Conservation (phyloP, 1,139 yeast species). For the Petasospora rhodanensis region DNA sequence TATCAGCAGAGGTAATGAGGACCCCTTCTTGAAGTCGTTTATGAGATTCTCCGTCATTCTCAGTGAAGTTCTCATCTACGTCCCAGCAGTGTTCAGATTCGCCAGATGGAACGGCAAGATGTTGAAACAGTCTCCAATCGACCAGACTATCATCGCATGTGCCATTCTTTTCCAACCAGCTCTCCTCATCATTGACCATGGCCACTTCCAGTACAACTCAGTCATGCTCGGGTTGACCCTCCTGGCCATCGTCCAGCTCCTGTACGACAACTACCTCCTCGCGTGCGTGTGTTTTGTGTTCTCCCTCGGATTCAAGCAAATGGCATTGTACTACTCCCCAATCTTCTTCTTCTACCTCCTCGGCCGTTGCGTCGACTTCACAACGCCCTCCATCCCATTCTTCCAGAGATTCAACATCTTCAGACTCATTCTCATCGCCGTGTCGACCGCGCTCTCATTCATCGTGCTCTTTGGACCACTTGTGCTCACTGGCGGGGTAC, state of each 20-base stretch:
- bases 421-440: constrained; percentile 56
- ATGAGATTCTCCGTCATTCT: constrained; percentile 79
- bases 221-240: constrained; percentile 89
- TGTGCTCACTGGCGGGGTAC: constrained; percentile 35
- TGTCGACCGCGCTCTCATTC: constrained; percentile 57
- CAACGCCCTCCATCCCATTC: constrained; percentile 10
- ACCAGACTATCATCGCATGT: constrained; percentile 71
- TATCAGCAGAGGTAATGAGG: constrained; percentile 71
- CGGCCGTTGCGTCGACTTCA: constrained; percentile 31
- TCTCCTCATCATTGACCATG: constrained; percentile 84
- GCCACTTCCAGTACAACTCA: constrained; percentile 92
- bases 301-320: constrained; percentile 84
- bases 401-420: constrained; percentile 35
- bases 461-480: constrained; percentile 59
- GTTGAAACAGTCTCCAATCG: constrained; percentile 52
- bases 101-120: constrained; percentile 62
- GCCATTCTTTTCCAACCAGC: constrained; percentile 79
- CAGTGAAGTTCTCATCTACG: constrained; percentile 69
- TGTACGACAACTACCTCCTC: constrained; percentile 56
- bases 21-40: constrained; percentile 60
- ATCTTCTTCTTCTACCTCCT: constrained; percentile 66
- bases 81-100: constrained; percentile 75
- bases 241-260: constrained; percentile 59
- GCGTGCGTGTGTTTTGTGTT: constrained; percentile 81
- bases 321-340: constrained; percentile 93